Evolutionary conservation across 2,329 filamentous ascomycete genomes (phyloP), one percentile per base, ranked within the genome.

Genomic region (Diplocarpon mali): DNA sequence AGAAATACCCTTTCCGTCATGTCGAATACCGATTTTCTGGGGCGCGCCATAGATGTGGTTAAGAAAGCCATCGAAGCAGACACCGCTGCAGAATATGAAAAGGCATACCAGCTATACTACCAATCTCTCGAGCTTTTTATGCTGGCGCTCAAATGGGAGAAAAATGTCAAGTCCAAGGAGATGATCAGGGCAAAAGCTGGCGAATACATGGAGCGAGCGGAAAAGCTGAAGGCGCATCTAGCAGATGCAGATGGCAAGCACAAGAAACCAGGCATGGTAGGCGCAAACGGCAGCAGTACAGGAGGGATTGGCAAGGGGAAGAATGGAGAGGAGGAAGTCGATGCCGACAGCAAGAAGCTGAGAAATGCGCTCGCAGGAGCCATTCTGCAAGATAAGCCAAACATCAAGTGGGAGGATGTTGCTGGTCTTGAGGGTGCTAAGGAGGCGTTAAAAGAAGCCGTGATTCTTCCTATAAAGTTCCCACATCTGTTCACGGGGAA

Each of bases 121-220:
- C 82, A 87, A 56, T 83, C 90, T 41, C 84, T 98, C 57, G 90
- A 98, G 68, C 79, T 96, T 47, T 98, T 96, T 73, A 95, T 98
- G 85, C 84, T 96, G 50, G 92, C 92, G 29, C 75, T 98, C 49
- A 98, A 98, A 73, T 98, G 90, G 90, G 92, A 98, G 71, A 98
- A 96, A 76, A 96, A 95, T 69, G 80, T 85, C 52, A 90, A 89
- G 58, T 89, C 87, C 53, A 96, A 96, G 72, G 88, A 93, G 63
- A 94, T 95, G 77, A 95, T 98, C 65, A 83, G 92, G 57, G 80
- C 85, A 57, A 96, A 96, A 71, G 88, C 89, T 15, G 85, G 75
- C 58, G 90, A 95, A 64, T 98, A 98, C 72, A 95, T 98, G 83
- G 90, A 95, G 67, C 86, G 92, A 51, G 92, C 92, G 53, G 92